Base-by-base conservation (phyloP, 179 eudicot species). In the Patellifolia procumbens region DNA sequence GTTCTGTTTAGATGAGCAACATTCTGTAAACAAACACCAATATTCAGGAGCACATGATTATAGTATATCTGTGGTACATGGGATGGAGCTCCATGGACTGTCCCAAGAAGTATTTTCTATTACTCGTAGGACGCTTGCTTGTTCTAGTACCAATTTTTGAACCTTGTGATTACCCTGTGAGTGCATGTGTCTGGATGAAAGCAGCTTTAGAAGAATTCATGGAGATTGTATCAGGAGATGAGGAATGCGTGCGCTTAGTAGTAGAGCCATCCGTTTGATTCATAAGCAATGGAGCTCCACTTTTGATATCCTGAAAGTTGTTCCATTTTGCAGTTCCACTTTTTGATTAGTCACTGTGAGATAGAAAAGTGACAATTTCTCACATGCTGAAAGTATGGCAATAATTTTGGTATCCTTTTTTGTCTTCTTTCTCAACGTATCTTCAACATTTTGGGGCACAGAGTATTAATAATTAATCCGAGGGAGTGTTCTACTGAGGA, bases 31-130 rank as follows among this genome's bases (percentile, higher is more conserved):
- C 24, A 49, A 17, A 2, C 32, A 39, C 5, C 4, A 16, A 22
- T 5, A 51, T 22, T 2, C 1, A 45, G 65, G 20, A n/a, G 5
- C 66, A 48, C 13, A 49, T 31, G n/a, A 39, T 34, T 68, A 70
- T 68, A 52, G 32, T 53, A 78, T 76, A 91, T 97, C 92, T 89
- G 92, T 58, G 84, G 71, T 71, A 84, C 64, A 77, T 81, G 85
- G 56, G 89, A 74, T 51, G 88, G 56, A 32, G 89, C 77, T 75
- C 76, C 80, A 75, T 83, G 74, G n/a, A 85, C 59, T 31, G 85
- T 72, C 45, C 73, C 82, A 61, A 67, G 89, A 81, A 75, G 82
- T 81, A 72, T 74, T 70, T 71, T 22, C 83, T 86, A 80, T 73
- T 81, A 16, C 84, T 64, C 67, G 65, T 58, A 35, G 90, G 83